A percentile compares a stretch with the other conserved stretches of the same genome.
phyloP scores from a whole-genome alignment of 2,329 filamentous ascomycete genomes.

The Dothiorella sarmentorum region DNA sequence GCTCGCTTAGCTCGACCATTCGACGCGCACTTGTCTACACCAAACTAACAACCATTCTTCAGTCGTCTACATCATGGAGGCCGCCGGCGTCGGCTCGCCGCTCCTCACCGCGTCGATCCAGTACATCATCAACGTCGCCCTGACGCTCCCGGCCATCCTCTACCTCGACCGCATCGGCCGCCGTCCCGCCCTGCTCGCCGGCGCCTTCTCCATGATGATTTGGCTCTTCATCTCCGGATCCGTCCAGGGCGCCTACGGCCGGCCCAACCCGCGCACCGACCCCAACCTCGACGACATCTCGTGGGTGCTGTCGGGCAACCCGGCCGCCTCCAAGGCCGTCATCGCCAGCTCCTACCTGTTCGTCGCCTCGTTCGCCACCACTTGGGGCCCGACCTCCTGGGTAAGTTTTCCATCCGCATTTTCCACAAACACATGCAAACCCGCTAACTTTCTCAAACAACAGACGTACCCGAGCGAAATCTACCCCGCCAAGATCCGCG shows the following conservation, averaged over 20 bases:
- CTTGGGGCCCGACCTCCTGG: slow-evolving; percentile 51
- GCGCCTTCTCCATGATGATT: slow-evolving; percentile 51
- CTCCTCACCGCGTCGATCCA: slow-evolving; percentile 54
- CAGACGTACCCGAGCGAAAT: slow-evolving; percentile 51
- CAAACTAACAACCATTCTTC: not conserved
- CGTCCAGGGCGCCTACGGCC: slow-evolving; percentile 24
- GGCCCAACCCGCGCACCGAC: slow-evolving; percentile 21
- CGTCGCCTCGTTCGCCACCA: slow-evolving; percentile 57
- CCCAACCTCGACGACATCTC: slow-evolving; percentile 37
- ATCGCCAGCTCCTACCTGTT: slow-evolving; percentile 61
- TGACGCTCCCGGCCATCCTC: slow-evolving; percentile 54
- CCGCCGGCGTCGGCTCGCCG: slow-evolving; percentile 45
- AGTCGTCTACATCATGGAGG: slow-evolving; percentile 29
- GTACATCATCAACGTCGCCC: slow-evolving; percentile 55
- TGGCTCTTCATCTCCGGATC: slow-evolving; percentile 22
- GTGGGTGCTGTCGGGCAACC: slow-evolving; percentile 48
- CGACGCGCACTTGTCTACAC: not conserved
- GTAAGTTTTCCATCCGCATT: slow-evolving; percentile 31
- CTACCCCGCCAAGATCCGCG: slow-evolving; percentile 29
- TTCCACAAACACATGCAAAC: too few species aligned
- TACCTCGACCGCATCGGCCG: slow-evolving; percentile 54
- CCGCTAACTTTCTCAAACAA: too few species aligned
- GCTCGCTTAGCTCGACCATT: too few species aligned
- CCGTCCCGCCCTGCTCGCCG: slow-evolving; percentile 48
- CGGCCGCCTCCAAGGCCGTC: slow-evolving; percentile 53